These are phyloP conservation scores for Cystofilobasidium bisporidii DNA, from an alignment of 768 basidiomycete genomes.

Conservation along the genomic window DNA sequence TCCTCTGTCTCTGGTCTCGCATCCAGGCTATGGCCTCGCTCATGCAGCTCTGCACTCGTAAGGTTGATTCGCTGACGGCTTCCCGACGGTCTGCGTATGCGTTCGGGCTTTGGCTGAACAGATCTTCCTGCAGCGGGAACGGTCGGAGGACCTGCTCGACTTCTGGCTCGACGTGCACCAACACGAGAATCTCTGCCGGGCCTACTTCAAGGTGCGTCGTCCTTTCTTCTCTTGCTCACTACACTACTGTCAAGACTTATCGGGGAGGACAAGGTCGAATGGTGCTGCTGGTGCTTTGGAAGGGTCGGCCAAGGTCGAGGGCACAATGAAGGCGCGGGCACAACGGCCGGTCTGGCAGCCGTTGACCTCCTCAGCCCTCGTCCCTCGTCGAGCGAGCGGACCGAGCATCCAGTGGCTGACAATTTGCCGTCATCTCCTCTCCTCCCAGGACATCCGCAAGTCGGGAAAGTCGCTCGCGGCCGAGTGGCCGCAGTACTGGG, in stretches of 20 bases:
- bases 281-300: too few species aligned
- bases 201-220: slow-evolving; percentile 70
- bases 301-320: too few species aligned
- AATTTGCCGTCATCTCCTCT: background rate
- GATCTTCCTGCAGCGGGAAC: slow-evolving; percentile 92
- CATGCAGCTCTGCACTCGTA: too few species aligned
- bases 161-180: slow-evolving; percentile 99
- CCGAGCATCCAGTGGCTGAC: background rate
- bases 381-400: too few species aligned
- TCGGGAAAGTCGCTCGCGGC: slow-evolving; percentile 85
- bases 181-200: slow-evolving; percentile 95
- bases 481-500: slow-evolving; percentile 98
- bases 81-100: too few species aligned
- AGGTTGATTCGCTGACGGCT: slow-evolving; percentile 11
- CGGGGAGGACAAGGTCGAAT: too few species aligned
- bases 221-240: background rate
- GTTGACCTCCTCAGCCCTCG: background rate
- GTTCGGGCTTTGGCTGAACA: slow-evolving; percentile 43
- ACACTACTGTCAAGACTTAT: too few species aligned
- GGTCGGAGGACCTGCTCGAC: slow-evolving; percentile 89
- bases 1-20: background rate
- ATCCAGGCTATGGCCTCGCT: too few species aligned
- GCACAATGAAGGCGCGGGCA: too few species aligned
- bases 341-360: too few species aligned
- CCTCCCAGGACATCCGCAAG: slow-evolving; percentile 67